A percentile compares a stretch with the other conserved stretches of the same genome.
Conservation (phyloP, 1,284 basidiomycete species). For the Volvariella surrecta region DNA sequence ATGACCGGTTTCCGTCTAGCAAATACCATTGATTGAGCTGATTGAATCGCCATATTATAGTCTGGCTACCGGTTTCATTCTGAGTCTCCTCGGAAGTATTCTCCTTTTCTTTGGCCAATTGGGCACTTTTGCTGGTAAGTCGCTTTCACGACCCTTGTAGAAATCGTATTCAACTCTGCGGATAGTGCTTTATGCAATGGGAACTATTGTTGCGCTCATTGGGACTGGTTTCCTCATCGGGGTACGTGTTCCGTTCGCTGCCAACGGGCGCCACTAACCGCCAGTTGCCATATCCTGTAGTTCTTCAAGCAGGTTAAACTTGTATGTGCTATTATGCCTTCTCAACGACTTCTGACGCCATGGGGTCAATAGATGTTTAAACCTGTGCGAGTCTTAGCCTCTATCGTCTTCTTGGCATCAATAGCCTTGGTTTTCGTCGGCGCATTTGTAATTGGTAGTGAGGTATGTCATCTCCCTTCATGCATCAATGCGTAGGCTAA, state of each 20-base stretch:
- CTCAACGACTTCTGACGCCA: not conserved
- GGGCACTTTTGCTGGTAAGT: conserved; percentile 72
- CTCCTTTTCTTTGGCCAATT: conserved; percentile 69
- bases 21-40: too few species aligned
- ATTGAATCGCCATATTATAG: conserved; percentile 25
- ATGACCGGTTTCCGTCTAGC: not conserved
- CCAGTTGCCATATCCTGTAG: conserved; percentile 24
- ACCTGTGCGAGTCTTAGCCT: conserved; percentile 80
- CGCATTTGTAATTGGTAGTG: conserved; percentile 66
- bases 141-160: not conserved
- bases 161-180: conserved; percentile 5
- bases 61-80: conserved; percentile 61
- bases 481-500: conserved; percentile 1
- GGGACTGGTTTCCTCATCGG: conserved; percentile 90
- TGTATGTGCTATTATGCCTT: conserved; percentile 30
- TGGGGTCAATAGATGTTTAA: conserved; percentile 75
- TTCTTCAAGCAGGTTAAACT: conserved; percentile 76
- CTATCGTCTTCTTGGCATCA: conserved; percentile 68
- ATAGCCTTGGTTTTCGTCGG: conserved; percentile 76
- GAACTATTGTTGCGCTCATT: conserved; percentile 75
- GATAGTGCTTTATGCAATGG: conserved; percentile 75
- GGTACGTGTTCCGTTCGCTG: conserved; percentile 39
- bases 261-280: not conserved
- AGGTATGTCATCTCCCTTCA: conserved; percentile 34
- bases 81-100: conserved; percentile 78